Evolutionary conservation across 768 basidiomycete genomes (phyloP).

Genomic region (Mrakia frigida): DNA sequence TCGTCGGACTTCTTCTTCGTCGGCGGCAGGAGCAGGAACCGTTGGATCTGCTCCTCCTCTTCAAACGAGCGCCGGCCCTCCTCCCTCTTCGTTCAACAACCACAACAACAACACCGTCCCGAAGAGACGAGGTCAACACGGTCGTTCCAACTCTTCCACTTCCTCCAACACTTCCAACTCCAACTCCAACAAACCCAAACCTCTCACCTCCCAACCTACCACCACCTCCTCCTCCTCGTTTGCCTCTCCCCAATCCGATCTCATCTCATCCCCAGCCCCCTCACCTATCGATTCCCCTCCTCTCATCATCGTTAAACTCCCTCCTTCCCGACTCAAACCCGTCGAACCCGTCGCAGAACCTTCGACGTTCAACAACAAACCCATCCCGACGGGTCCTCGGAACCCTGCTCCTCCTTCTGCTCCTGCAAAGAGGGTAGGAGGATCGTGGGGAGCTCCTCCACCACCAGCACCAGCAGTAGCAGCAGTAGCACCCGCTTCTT

Average conservation of each 20-base stretch:
- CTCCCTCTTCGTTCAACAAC: not conserved
- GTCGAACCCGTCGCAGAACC: not conserved
- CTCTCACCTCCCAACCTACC: not conserved
- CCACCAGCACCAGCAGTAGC: not conserved
- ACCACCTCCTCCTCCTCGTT: not conserved
- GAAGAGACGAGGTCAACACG: not conserved
- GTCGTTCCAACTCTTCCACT: not conserved
- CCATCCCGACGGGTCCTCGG: not conserved
- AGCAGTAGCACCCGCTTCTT: no score
- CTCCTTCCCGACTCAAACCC: not conserved
- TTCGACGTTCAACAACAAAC: slow-evolving; percentile 2
- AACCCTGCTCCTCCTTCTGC: not conserved
- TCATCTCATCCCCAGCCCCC: not conserved
- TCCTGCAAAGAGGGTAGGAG: not conserved
- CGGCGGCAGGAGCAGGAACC: not conserved
- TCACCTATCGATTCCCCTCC: not conserved
- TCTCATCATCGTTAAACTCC: not conserved
- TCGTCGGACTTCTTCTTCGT: not conserved
- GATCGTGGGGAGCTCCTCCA: not conserved
- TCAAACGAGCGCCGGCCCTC: no score
- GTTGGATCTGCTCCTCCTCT: not conserved
- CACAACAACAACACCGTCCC: slow-evolving; percentile 1
- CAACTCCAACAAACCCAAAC: not conserved
- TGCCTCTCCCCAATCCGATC: not conserved
- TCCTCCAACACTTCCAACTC: not conserved